Evolutionary conservation across 2,329 filamentous ascomycete species (phyloP), one percentile per base, ranked within the genome.

Genomic region (Arachnomyces sp.): DNA sequence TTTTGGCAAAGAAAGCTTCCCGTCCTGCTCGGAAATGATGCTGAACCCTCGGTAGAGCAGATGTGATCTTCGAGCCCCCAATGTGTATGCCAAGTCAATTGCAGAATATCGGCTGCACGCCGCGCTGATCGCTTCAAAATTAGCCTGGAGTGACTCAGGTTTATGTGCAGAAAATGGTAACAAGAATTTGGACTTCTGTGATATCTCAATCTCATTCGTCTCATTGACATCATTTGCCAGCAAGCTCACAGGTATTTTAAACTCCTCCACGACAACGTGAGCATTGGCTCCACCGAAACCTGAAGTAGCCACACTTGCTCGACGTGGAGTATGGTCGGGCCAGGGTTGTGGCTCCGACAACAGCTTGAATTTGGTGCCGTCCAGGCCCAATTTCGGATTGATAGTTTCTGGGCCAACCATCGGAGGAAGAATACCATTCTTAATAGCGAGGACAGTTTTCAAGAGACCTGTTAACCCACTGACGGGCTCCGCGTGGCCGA

Each of bases 221-320:
- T 25, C 9, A 9, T 25, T 5, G 21, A 25, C 5, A 25, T 9
- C 21, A 9, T 9, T 25, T 25, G 21, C 21, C 21, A 25, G 21
- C 9, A 25, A 5, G 9, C 9, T 9, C 21, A 9, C 21, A 9
- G 21, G 9, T 5, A 9, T 25, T 25, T 25, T 25, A 25, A 25
- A 25, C 17, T 29, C 31, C 31, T 47, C 44, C n/a, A 47, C 14
- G 28, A 47, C 33, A 17, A 31, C 42, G 28, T 47, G 42, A 9
- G 35, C 44, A 18, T 47, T 47, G 11, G 44, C 30, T 9, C 44
- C 44, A 2, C 44, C 44, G 18, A 34, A 43, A 12, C 52, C 52
- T 33, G 52, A 52, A n/a, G 42, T 46, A 34, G 49, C 53, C 15
- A 54, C 36, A 14, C 44, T 43, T 3, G 46, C 47, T 11, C 50